phyloP scores from a whole-genome alignment of 1,284 basidiomycete species.

The Sporisorium exsertum region DNA sequence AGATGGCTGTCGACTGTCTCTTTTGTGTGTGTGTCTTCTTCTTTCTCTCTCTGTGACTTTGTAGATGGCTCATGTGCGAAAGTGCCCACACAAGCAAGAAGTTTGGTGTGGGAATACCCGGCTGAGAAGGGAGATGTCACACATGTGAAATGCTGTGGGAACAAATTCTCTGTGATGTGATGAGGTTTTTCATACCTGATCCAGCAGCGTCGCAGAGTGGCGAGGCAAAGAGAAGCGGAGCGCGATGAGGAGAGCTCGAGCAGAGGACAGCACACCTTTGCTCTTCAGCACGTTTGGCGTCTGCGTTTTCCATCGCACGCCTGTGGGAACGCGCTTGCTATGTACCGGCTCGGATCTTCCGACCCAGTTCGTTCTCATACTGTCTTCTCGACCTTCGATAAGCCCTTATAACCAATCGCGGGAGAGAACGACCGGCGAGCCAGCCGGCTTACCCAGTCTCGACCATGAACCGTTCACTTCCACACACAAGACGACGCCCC shows the following conservation, averaged over 20 bases:
- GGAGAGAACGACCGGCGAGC: neutral
- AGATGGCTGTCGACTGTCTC: neutral
- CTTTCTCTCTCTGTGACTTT: neutral
- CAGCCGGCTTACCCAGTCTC: neutral
- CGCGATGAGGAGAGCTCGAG: neutral
- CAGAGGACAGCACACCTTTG: neutral
- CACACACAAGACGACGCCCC: neutral
- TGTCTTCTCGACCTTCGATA: neutral
- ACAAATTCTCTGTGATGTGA: neutral
- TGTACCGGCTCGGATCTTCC: neutral
- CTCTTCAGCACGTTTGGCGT: neutral
- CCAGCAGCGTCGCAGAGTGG: neutral
- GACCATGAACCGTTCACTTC: neutral
- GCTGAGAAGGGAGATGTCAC: neutral
- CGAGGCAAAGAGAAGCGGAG: neutral
- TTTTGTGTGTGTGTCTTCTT: neutral
- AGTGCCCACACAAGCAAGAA: neutral
- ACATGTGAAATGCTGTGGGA: neutral
- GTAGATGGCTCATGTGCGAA: neutral
- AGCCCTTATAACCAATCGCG: neutral
- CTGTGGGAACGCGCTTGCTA: neutral
- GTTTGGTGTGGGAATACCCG: neutral
- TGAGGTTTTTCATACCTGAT: neutral
- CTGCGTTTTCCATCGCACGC: neutral
- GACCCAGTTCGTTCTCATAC: neutral